Base-by-base conservation (phyloP, 371 early-diverging fungal genomes). In the Mucor mucedo region DNA sequence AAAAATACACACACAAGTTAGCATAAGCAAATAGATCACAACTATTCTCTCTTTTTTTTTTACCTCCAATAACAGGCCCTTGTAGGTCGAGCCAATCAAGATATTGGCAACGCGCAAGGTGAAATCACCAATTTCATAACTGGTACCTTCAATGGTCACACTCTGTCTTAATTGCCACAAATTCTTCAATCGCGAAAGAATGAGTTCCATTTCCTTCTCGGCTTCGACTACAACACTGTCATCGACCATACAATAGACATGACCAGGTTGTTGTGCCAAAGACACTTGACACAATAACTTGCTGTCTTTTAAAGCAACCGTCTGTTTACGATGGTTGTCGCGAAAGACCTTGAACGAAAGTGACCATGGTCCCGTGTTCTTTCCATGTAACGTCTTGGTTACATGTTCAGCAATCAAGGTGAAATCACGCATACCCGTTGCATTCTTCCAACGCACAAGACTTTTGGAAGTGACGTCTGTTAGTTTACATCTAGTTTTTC, bases 361-460 rank as follows among this genome's bases (percentile, higher is more conserved):
- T 5, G 76, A 76, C 83, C 83, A 82, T 27, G 76, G 72, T 8
- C 83, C 83, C 8, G 71, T 78, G 48, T 79, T 77, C 45, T 76
- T 79, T 29, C 83, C 83, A 42, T 82, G 83, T 42, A 82, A 48
- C 1, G 77, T 69, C 49, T 82, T 82, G 28, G 78, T 78, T 27
- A 82, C 80, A 70, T 78, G 73, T 42, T 82, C 83, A 3, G 74
- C 73, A 58, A 82, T 79, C 27, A 67, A 70, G 0, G 74, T 75
- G 50, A 82, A 75, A 63, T 79, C 80, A 35, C 78, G 78, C 78
- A 79, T 79, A 45, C 83, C 83, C 0, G 79, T 82, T 10, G 83
- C 83, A 73, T 82, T 79, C 56, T 79, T 79, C 83, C 83, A 82
- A 42, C 83, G 73, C 27, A 82, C 77, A 59, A 82, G 60, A 70